phyloP scores from a whole-genome alignment of 176 grass and related monocot species.

The Phragmites australis region DNA sequence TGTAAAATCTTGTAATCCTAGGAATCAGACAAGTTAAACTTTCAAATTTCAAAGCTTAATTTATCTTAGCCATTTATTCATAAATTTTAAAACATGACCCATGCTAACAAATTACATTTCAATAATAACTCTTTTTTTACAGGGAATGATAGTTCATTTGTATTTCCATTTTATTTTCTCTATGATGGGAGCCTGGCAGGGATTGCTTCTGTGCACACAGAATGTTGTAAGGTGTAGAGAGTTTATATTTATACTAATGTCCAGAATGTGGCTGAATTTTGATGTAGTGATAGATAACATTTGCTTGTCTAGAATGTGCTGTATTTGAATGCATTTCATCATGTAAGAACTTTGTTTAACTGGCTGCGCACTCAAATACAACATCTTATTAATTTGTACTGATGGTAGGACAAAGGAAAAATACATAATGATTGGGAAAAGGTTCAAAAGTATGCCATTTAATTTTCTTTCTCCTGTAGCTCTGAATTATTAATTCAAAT shows the following conservation, averaged over 20 bases:
- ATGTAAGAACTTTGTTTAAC: constrained; percentile 2
- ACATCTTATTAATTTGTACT: not conserved
- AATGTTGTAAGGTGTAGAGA: not conserved
- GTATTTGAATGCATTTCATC: not conserved
- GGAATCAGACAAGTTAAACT: too few relatives aligned
- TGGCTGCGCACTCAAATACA: constrained; percentile 20
- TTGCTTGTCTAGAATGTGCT: not conserved
- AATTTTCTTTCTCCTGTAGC: not conserved
- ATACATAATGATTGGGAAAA: not conserved
- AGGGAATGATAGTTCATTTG: not conserved
- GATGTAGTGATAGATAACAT: constrained; percentile 3
- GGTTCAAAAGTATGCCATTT: not conserved
- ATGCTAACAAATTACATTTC: not conserved
- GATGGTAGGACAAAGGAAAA: not conserved
- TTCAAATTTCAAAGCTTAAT: too few relatives aligned
- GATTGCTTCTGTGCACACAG: not conserved
- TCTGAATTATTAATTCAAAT: not conserved
- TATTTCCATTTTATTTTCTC: not conserved
- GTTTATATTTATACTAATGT: not conserved
- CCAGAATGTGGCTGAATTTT: not conserved
- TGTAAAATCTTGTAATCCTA: too few relatives aligned
- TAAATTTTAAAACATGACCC: not conserved
- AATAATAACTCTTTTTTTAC: not conserved
- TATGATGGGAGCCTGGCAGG: not conserved
- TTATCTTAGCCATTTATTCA: not conserved